Percentiles rank a stretch among this genome's conserved stretches.
phyloP scores from a whole-genome alignment of 2,329 filamentous ascomycete genomes.

The Cladosporium sphaerospermum region DNA sequence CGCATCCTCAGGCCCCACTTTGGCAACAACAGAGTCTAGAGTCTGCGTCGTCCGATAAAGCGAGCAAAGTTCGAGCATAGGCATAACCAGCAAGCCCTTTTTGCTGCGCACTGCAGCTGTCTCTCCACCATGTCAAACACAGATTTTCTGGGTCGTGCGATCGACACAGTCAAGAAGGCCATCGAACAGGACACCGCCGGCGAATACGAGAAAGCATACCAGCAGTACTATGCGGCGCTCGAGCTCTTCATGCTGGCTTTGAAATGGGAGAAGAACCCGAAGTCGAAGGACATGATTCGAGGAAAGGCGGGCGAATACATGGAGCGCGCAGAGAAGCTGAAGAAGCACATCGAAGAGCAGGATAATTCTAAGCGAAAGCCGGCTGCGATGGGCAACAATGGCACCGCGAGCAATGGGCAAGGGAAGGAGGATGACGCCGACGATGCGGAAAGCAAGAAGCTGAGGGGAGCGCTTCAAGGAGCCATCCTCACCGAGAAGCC shows the following conservation, averaged over 20 bases:
- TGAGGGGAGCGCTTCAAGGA: conserved; percentile 81
- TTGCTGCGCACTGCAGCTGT: background rate
- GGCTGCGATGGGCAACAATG: conserved; percentile 66
- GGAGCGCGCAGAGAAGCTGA: conserved; percentile 97
- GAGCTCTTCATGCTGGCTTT: conserved; percentile 98
- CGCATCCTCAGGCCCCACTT: no score
- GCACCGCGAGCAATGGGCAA: conserved; percentile 56
- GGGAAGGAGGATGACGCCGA: conserved; percentile 54
- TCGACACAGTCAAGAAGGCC: conserved; percentile 93
- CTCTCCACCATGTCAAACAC: conserved; percentile 73
- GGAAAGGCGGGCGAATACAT: conserved; percentile 95
- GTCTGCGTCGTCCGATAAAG: no score
- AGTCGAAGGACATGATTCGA: conserved; percentile 95
- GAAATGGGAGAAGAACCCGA: conserved; percentile 99
- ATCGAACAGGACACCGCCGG: conserved; percentile 93
- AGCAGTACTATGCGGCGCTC: conserved; percentile 89
- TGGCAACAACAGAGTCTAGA: no score
- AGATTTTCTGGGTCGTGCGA: conserved; percentile 94
- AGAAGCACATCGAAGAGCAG: conserved; percentile 73
- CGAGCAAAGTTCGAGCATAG: no score
- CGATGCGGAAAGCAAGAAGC: conserved; percentile 85
- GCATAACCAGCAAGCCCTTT: no score
- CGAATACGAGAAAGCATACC: conserved; percentile 95
- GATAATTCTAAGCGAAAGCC: conserved; percentile 62
- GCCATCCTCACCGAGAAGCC: conserved; percentile 93